A percentile compares a stretch with the other conserved stretches of the same genome.
These are phyloP conservation scores for Leptomonas seymouri DNA, from an alignment of 208 protist species.

Conservation along the genomic window DNA sequence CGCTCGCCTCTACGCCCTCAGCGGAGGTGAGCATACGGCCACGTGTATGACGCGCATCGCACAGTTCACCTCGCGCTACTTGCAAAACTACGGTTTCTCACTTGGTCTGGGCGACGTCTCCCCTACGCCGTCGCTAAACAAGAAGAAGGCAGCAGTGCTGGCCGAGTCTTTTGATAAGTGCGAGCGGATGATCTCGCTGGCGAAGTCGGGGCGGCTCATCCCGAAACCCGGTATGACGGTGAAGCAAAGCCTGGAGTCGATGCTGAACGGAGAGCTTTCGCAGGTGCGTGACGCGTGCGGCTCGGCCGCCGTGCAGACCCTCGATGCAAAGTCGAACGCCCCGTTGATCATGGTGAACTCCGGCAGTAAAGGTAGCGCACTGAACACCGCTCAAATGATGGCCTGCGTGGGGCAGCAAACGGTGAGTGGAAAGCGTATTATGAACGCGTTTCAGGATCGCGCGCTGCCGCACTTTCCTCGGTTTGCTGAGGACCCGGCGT, in stretches of 20 bases:
- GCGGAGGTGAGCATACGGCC: constrained; percentile 85
- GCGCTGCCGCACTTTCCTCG: constrained; percentile 98
- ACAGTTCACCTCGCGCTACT: constrained; percentile 93
- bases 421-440: constrained; percentile 97
- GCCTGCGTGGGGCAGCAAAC: constrained; percentile 99
- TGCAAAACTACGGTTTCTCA: constrained; percentile 98
- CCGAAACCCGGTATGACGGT: constrained; percentile 95
- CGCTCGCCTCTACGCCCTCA: constrained; percentile 93
- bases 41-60: constrained; percentile 96
- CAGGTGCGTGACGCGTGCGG: constrained; percentile 98
- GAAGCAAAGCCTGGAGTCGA: constrained; percentile 94
- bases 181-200: constrained; percentile 93
- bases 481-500: constrained; percentile 80
- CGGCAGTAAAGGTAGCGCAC: constrained; percentile 96
- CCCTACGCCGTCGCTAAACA: constrained; percentile 89
- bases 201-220: constrained; percentile 90
- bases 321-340: constrained; percentile 95
- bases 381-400: constrained; percentile 99
- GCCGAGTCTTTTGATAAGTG: constrained; percentile 92
- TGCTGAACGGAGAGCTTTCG: constrained; percentile 96
- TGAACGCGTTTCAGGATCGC: constrained; percentile 97
- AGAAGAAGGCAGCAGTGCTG: constrained; percentile 93
- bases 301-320: constrained; percentile 94
- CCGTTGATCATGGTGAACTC: constrained; percentile 99
- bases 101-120: constrained; percentile 99